These are phyloP conservation scores for Boletus edulis DNA, from an alignment of 768 basidiomycete genomes.

Conservation along the genomic window DNA sequence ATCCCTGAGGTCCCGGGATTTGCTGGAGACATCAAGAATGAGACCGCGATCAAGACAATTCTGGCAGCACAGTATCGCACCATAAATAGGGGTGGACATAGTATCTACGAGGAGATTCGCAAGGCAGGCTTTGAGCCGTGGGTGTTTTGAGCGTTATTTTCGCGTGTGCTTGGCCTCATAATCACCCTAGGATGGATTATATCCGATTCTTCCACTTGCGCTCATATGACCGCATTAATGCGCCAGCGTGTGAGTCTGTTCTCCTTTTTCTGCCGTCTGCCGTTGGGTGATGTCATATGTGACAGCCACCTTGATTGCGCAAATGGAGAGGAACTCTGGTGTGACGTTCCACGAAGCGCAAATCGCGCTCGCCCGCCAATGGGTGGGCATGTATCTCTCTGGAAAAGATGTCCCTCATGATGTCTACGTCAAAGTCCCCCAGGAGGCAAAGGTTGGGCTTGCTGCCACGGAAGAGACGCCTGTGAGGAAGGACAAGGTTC, in stretches of 20 bases:
- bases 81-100: constrained; percentile 85
- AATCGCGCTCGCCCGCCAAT: constrained; percentile 76
- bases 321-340: constrained; percentile 73
- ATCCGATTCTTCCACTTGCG: constrained; percentile 93
- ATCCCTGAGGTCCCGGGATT: constrained; percentile 94
- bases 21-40: constrained; percentile 74
- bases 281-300: constrained; percentile 12
- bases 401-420: constrained; percentile 39
- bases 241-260: constrained; percentile 51
- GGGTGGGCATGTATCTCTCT: constrained; percentile 55
- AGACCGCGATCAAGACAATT: constrained; percentile 67
- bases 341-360: constrained; percentile 85
- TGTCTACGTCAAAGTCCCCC: constrained; percentile 57
- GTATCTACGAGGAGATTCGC: constrained; percentile 81
- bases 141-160: constrained; percentile 23
- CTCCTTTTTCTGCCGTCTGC: constrained; percentile 1
- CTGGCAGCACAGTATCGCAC: constrained; percentile 87
- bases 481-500: constrained; percentile 57
- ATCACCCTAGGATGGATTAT: constrained; percentile 60
- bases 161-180: background rate
- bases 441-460: constrained; percentile 47
- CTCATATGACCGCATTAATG: constrained; percentile 87
- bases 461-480: constrained; percentile 52
- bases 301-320: constrained; percentile 49
- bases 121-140: constrained; percentile 79